A percentile compares a stretch with the other conserved stretches of the same genome.
phyloP scores from a whole-genome alignment of 345 rosid species.

The Isatis tinctoria region DNA sequence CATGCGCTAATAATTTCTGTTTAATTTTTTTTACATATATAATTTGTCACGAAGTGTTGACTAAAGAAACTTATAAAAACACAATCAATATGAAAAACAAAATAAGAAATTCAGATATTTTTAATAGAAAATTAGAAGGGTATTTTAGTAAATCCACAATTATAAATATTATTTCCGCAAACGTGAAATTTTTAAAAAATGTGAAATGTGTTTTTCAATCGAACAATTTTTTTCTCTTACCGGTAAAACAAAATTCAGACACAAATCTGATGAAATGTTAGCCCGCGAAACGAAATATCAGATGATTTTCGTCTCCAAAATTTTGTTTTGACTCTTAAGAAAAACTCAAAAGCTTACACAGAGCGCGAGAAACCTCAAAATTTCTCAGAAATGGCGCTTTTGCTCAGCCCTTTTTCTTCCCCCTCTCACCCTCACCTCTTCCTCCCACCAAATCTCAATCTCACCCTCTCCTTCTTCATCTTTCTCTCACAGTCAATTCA shows the following conservation, averaged over 20 bases:
- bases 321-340: slow-evolving; percentile 5
- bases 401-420: slow-evolving; percentile 17
- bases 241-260: slow-evolving; percentile 9
- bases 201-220: background rate
- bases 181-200: background rate
- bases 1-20: too few relatives aligned
- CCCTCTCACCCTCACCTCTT: slow-evolving; percentile 4
- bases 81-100: too few relatives aligned
- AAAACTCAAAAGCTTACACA: background rate
- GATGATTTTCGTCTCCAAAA: slow-evolving; percentile 6
- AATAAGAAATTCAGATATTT: too few relatives aligned
- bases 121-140: background rate
- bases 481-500: background rate
- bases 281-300: slow-evolving; percentile 21
- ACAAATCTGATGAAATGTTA: background rate
- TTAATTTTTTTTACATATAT: too few relatives aligned
- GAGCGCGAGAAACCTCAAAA: slow-evolving; percentile 20
- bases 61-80: too few relatives aligned
- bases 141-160: background rate
- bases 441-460: slow-evolving; percentile 4
- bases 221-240: background rate
- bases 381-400: slow-evolving; percentile 27
- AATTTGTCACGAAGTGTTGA: too few relatives aligned
- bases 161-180: background rate
- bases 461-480: background rate